These are phyloP conservation scores for Phyllosticta citribraziliensis DNA, from an alignment of 2,329 filamentous ascomycete species.

Conservation along the genomic window DNA sequence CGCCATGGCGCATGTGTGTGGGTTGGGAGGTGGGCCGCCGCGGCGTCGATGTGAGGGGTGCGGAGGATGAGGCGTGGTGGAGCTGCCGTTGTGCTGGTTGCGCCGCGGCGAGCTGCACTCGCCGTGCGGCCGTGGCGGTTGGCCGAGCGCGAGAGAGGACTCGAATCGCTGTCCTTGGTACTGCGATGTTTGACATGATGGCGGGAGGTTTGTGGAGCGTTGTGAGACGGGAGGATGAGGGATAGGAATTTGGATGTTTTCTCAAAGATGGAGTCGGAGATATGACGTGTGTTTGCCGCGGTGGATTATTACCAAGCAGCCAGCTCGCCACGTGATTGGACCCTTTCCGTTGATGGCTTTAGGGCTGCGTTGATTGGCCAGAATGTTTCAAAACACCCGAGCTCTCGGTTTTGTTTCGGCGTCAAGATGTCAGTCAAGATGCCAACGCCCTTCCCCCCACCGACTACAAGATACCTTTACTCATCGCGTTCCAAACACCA, in stretches of 20 bases:
- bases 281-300: not conserved
- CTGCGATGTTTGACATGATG: conserved; percentile 20
- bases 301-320: not conserved
- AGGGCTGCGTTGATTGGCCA: not conserved
- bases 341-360: not conserved
- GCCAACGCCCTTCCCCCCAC: too few species aligned
- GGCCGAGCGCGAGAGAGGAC: conserved; percentile 19
- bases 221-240: not conserved
- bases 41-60: conserved; percentile 22
- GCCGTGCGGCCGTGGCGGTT: conserved; percentile 14
- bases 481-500: too few species aligned
- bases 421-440: too few species aligned
- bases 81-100: conserved; percentile 24
- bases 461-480: too few species aligned
- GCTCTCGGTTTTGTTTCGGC: not conserved
- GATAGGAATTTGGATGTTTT: not conserved
- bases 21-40: conserved; percentile 21
- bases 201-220: not conserved
- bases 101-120: conserved; percentile 13
- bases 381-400: not conserved
- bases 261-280: not conserved
- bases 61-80: conserved; percentile 21
- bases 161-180: conserved; percentile 22
- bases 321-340: not conserved
- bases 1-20: conserved; percentile 15